Percentiles rank a stretch among this genome's conserved stretches.
Evolutionary conservation across 345 rosid species (phyloP).

Genomic region (Populus tremula): DNA sequence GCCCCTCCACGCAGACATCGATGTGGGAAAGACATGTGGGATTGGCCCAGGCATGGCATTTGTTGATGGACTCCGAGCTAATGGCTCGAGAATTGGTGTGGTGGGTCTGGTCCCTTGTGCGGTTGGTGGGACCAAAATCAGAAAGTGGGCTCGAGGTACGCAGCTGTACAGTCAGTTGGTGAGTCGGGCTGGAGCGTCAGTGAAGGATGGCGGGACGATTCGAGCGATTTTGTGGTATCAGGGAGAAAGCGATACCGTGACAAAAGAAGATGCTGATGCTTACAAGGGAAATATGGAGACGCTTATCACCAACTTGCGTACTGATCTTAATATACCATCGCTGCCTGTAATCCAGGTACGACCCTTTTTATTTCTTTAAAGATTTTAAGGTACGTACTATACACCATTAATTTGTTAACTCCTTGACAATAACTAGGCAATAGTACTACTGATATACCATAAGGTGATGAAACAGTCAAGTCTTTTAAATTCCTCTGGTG

Average conservation of each 20-base stretch:
- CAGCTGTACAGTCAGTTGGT: slow-evolving; percentile 8
- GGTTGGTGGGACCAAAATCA: slow-evolving; percentile 21
- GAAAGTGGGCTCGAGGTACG: slow-evolving; percentile 18
- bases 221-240: slow-evolving; percentile 28
- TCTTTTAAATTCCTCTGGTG: too few species aligned
- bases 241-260: slow-evolving; percentile 27
- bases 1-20: slow-evolving; percentile 19
- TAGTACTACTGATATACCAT: too few species aligned
- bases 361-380: too few species aligned
- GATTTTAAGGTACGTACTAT: too few species aligned
- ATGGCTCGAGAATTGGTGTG: slow-evolving; percentile 2
- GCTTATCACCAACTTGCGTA: slow-evolving; percentile 13
- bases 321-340: slow-evolving; percentile 19
- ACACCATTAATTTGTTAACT: too few species aligned
- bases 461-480: not conserved
- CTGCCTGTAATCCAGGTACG: slow-evolving; percentile 24
- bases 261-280: slow-evolving; percentile 16
- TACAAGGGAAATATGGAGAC: slow-evolving; percentile 18
- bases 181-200: slow-evolving; percentile 16
- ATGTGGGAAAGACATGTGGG: slow-evolving; percentile 14
- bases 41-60: slow-evolving; percentile 31
- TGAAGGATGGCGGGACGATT: slow-evolving; percentile 20
- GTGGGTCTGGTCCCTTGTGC: slow-evolving; percentile 28
- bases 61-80: slow-evolving; percentile 3
- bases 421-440: too few species aligned